These are phyloP conservation scores for Sphagnum contortum DNA, from an alignment of 225 moss, liverwort and hornwort species.

Conservation along the genomic window DNA sequence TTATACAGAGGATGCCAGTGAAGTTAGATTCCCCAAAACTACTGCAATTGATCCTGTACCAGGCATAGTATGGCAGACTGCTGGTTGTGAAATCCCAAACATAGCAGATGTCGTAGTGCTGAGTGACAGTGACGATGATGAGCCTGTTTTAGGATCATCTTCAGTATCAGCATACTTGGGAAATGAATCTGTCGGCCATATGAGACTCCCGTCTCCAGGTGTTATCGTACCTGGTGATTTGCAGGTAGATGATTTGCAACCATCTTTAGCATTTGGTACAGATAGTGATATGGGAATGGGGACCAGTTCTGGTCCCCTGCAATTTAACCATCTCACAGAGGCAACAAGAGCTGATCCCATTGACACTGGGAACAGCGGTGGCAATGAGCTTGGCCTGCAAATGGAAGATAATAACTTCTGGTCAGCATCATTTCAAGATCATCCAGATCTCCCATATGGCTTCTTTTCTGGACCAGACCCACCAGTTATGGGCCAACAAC, in stretches of 20 bases:
- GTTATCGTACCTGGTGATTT: conserved; percentile 33
- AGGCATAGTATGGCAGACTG: conserved; percentile 28
- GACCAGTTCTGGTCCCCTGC: no score
- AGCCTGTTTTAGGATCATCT: conserved; percentile 59
- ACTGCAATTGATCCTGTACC: conserved; percentile 20
- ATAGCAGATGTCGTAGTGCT: conserved; percentile 63
- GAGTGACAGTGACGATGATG: conserved; percentile 78
- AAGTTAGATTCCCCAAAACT: conserved; percentile 18
- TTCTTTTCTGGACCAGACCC: conserved; percentile 21
- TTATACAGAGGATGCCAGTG: conserved; percentile 33
- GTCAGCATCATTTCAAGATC: conserved; percentile 30
- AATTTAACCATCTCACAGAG: no score
- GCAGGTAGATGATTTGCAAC: conserved; percentile 42
- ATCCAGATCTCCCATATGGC: conserved; percentile 31
- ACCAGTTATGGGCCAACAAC: conserved; percentile 20
- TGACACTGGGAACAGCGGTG: conserved; percentile 13
- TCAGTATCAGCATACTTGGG: conserved; percentile 54
- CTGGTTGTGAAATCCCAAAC: conserved; percentile 32
- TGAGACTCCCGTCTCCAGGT: conserved; percentile 30
- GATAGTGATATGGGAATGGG: conserved; percentile 10
- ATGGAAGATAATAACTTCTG: conserved; percentile 39
- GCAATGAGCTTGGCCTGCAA: conserved; percentile 50
- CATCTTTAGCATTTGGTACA: conserved; percentile 48
- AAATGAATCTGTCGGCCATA: conserved; percentile 50
- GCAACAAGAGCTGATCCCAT: no score